Evolutionary conservation across 306 rosid genomes (phyloP).

Genomic region (Sindora glabra): DNA sequence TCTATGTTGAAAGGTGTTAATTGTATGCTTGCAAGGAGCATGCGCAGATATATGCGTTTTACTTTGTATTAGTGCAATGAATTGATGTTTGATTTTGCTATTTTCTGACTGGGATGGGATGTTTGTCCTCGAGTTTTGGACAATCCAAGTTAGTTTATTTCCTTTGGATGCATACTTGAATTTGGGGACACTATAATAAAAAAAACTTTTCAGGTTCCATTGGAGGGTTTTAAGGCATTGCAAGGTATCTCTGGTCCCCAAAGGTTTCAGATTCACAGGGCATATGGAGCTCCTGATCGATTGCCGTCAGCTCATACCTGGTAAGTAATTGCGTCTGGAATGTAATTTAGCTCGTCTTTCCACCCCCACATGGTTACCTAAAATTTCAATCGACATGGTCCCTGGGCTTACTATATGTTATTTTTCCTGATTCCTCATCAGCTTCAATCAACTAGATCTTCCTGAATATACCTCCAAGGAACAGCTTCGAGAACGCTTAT

Average conservation of each 20-base stretch:
- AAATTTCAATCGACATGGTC: background rate
- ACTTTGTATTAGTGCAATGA: background rate
- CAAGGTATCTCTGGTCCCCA: slow-evolving; percentile 99
- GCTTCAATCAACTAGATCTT: slow-evolving; percentile 97
- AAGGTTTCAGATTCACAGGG: slow-evolving; percentile 97
- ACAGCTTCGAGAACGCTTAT: slow-evolving; percentile 88
- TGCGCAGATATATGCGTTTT: background rate
- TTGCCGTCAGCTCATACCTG: slow-evolving; percentile 99
- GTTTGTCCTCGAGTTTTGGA: background rate
- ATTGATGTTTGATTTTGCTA: background rate
- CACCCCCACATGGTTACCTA: background rate
- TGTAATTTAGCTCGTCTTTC: background rate
- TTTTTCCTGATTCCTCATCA: slow-evolving; percentile 16
- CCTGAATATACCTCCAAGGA: slow-evolving; percentile 93
- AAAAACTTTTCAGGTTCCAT: slow-evolving; percentile 65
- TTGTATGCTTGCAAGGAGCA: background rate
- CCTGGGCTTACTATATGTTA: background rate
- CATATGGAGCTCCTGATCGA: slow-evolving; percentile 96
- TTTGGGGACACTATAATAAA: background rate
- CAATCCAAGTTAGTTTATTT: background rate
- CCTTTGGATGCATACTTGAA: background rate
- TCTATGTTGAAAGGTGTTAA: background rate
- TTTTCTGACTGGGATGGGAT: background rate
- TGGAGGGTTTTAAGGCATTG: slow-evolving; percentile 96
- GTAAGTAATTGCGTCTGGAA: slow-evolving; percentile 29